Conservation (phyloP, 176 grass and related monocot genomes). For the Sorghum bicolor region DNA sequence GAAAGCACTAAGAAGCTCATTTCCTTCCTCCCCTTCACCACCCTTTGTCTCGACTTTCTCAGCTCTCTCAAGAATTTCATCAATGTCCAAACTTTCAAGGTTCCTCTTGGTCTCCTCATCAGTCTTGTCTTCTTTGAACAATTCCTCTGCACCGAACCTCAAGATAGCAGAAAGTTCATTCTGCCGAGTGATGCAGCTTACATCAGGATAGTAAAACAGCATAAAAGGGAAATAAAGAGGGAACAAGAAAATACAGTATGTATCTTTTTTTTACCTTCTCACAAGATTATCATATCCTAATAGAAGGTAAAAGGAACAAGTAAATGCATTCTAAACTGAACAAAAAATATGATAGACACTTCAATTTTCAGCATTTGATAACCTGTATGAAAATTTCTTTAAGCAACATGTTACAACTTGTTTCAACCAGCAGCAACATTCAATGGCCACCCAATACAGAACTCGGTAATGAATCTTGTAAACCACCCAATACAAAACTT, state of each 20-base stretch:
- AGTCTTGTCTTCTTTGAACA: conserved; percentile 97
- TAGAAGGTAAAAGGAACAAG: background rate
- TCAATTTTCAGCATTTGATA: background rate
- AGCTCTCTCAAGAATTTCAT: conserved; percentile 99
- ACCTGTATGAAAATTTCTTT: background rate
- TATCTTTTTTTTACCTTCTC: background rate
- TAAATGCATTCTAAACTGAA: conserved; percentile 3
- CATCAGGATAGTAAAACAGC: conserved; percentile 10
- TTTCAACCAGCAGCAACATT: background rate
- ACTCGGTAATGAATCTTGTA: background rate
- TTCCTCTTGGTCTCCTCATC: conserved; percentile 88
- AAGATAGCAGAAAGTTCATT: conserved; percentile 99
- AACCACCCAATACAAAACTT: background rate
- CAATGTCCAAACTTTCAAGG: conserved; percentile 99
- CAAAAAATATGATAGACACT: background rate
- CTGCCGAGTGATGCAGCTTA: conserved; percentile 44
- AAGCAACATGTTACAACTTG: background rate
- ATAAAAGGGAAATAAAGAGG: background rate
- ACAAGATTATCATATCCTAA: background rate
- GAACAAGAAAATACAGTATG: background rate
- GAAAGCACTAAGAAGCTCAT: conserved; percentile 95
- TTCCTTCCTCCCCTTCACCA: conserved; percentile 76
- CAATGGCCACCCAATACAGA: background rate
- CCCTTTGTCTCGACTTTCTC: conserved; percentile 95
- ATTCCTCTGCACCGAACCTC: conserved; percentile 94